phyloP scores from a whole-genome alignment of 73 alveolate species.

The Tetrahymena elliotti region DNA sequence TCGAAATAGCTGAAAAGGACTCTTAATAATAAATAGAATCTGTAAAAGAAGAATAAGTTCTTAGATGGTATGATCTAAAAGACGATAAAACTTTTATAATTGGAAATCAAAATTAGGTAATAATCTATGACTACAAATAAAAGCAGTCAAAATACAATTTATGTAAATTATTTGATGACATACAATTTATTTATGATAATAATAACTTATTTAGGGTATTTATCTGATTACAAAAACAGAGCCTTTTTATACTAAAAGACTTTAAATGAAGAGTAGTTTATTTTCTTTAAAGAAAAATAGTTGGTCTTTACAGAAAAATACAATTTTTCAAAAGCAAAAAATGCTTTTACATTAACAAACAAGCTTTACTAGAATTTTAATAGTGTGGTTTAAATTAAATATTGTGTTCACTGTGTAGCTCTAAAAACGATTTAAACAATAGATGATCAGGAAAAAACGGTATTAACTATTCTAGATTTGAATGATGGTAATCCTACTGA shows the following conservation, averaged over 20 bases:
- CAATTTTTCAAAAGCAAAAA: not conserved
- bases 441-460: not conserved
- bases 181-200: too few species aligned
- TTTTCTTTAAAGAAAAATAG: not conserved
- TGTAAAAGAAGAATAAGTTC: not conserved
- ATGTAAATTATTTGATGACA: not conserved
- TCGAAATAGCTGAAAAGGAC: not conserved
- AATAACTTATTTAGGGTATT: not conserved
- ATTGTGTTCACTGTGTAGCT: not conserved
- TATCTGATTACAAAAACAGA: not conserved
- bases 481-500: too few species aligned
- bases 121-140: not conserved
- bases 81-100: not conserved
- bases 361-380: too few species aligned
- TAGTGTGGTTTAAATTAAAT: not conserved
- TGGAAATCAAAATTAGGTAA: not conserved
- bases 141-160: not conserved
- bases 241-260: not conserved
- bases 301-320: not conserved
- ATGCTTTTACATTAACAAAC: not conserved
- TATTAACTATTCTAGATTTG: not conserved
- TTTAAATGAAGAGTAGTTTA: too few species aligned
- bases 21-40: not conserved
- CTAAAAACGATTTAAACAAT: not conserved
- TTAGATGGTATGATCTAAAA: not conserved